These are phyloP conservation scores for Haplosporangium sp. DNA, from an alignment of 371 early-diverging fungal species.

Conservation along the genomic window DNA sequence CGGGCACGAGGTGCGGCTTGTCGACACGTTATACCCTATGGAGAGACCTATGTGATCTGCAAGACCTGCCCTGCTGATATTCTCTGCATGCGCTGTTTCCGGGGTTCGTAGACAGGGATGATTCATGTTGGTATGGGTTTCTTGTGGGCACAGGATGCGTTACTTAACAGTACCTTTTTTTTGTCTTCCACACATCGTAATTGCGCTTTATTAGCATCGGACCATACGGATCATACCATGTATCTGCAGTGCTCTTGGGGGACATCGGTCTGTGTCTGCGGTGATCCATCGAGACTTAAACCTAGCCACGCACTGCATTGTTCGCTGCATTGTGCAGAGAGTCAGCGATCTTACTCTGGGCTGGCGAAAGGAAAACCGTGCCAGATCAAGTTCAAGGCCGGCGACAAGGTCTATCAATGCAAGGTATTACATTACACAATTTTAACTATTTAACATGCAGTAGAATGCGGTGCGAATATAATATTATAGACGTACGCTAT, in stretches of 20 bases:
- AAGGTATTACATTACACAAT: conserved; percentile 15
- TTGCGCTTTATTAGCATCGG: conserved; percentile 24
- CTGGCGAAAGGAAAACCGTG: conserved; percentile 34
- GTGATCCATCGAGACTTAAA: conserved; percentile 15
- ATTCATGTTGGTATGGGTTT: too few species aligned
- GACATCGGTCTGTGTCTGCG: conserved; percentile 38
- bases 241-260: conserved; percentile 54
- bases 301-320: conserved; percentile 28
- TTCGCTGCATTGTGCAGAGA: conserved; percentile 37
- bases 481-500: too few species aligned
- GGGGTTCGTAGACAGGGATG: conserved; percentile 13
- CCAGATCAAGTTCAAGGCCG: conserved; percentile 23
- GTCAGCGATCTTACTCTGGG: conserved; percentile 26
- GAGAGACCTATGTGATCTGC: conserved; percentile 49
- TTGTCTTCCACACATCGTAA: too few species aligned
- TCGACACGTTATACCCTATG: conserved; percentile 48
- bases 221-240: conserved; percentile 47
- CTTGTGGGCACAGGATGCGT: too few species aligned
- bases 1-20: conserved; percentile 39
- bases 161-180: too few species aligned
- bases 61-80: conserved; percentile 44
- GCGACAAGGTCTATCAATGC: conserved; percentile 34
- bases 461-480: too few species aligned
- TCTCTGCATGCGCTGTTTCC: conserved; percentile 50
- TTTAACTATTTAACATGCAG: too few species aligned